Conservation (phyloP, 768 basidiomycete species). For the Russula emetica region DNA sequence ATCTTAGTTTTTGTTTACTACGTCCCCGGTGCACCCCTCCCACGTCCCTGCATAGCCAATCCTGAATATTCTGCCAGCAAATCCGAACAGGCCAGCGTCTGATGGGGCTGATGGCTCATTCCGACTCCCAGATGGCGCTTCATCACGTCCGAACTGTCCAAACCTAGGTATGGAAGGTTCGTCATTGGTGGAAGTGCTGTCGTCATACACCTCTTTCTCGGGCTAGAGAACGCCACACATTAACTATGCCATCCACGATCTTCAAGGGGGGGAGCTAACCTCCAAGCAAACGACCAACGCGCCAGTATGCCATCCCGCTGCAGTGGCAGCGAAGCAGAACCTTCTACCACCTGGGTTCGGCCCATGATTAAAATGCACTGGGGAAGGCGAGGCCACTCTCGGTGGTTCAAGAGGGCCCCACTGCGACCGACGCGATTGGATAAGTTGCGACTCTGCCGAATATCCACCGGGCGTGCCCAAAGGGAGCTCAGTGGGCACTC, state of each 20-base stretch:
- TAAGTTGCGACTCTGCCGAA: slow-evolving; percentile 36
- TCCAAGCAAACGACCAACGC: slow-evolving; percentile 84
- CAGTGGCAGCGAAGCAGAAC: slow-evolving; percentile 78
- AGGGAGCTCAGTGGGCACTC: slow-evolving; percentile 57
- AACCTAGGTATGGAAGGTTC: slow-evolving; percentile 30
- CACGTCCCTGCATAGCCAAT: slow-evolving; percentile 61
- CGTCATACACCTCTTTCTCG: slow-evolving; percentile 37
- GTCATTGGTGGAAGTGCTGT: slow-evolving; percentile 25
- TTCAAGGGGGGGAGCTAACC: slow-evolving; percentile 39
- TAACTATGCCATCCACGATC: background rate
- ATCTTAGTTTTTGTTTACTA: background rate
- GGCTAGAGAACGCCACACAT: slow-evolving; percentile 25
- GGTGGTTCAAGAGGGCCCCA: slow-evolving; percentile 34
- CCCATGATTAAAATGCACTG: slow-evolving; percentile 68
- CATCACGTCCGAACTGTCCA: slow-evolving; percentile 31
- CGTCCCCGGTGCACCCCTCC: slow-evolving; percentile 26
- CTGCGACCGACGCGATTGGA: slow-evolving; percentile 29
- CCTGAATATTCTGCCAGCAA: slow-evolving; percentile 39
- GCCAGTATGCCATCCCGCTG: slow-evolving; percentile 89
- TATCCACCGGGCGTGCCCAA: slow-evolving; percentile 61
- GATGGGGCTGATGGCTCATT: slow-evolving; percentile 24
- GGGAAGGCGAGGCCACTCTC: slow-evolving; percentile 54
- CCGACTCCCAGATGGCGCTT: slow-evolving; percentile 23
- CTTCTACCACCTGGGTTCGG: slow-evolving; percentile 39
- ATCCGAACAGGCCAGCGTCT: slow-evolving; percentile 22